These are phyloP conservation scores for Ophioceras dolichostomum DNA, from an alignment of 2,329 filamentous ascomycete genomes.

Conservation along the genomic window DNA sequence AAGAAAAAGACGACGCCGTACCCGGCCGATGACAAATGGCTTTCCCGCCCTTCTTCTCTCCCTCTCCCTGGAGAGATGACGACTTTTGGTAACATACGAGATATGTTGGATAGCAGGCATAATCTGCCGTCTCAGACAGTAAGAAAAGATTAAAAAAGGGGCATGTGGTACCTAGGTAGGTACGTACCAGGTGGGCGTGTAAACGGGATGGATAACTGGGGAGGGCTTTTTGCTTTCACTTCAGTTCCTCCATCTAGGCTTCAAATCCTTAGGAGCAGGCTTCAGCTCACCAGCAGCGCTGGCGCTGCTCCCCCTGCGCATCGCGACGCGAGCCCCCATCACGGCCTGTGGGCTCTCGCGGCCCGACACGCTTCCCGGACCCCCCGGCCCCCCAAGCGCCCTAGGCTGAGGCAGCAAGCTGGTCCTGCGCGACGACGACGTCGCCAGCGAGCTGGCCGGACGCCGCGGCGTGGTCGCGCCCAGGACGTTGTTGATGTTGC, in stretches of 20 bases:
- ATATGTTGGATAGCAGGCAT: too few relatives aligned
- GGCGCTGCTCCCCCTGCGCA: conserved; percentile 24
- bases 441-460: conserved; percentile 45
- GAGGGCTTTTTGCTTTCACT: too few relatives aligned
- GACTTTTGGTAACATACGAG: too few relatives aligned
- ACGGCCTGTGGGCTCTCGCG: conserved; percentile 35
- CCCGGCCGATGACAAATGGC: too few relatives aligned
- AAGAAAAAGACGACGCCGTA: too few relatives aligned
- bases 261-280: conserved; percentile 26
- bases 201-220: too few relatives aligned
- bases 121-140: too few relatives aligned
- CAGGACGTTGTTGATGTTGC: conserved; percentile 5
- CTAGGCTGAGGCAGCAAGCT: conserved; percentile 42
- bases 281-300: conserved; percentile 16
- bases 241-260: conserved; percentile 37
- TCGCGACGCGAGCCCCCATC: conserved; percentile 30
- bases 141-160: too few relatives aligned
- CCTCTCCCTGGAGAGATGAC: too few relatives aligned
- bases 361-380: conserved; percentile 23
- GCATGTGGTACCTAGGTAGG: too few relatives aligned
- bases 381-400: conserved; percentile 1
- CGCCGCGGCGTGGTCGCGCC: conserved; percentile 22
- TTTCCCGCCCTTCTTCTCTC: too few relatives aligned
- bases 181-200: too few relatives aligned
- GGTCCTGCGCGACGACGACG: conserved; percentile 26